Evolutionary conservation across 2,329 filamentous ascomycete genomes (phyloP).

Genomic region (Colletotrichum godetiae): DNA sequence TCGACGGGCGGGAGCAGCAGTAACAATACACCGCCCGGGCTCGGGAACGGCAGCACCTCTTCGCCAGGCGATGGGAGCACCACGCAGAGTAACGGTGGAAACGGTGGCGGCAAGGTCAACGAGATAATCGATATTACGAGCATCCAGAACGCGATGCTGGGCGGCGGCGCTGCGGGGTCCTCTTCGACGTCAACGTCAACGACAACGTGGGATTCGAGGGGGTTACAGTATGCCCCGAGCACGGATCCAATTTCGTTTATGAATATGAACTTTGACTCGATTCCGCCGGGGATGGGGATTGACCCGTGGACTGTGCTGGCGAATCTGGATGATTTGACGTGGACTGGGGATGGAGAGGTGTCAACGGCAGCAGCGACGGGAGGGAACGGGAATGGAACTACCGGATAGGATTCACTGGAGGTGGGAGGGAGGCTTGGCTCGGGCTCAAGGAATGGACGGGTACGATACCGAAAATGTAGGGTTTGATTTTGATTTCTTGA

Average conservation of each 20-base stretch:
- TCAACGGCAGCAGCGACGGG: not conserved
- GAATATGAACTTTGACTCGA: conserved; percentile 1
- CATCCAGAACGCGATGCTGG: conserved; percentile 14
- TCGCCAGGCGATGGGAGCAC: conserved; percentile 3
- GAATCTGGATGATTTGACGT: conserved; percentile 21
- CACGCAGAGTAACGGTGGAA: not conserved
- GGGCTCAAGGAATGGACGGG: not conserved
- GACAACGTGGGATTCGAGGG: conserved; percentile 29
- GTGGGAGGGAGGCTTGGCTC: not conserved
- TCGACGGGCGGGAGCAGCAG: conserved; percentile 4
- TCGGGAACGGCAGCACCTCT: not conserved
- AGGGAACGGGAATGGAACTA: not conserved
- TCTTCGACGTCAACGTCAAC: not conserved
- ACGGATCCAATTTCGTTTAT: conserved; percentile 22
- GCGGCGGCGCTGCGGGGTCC: not conserved
- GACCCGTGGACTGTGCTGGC: conserved; percentile 32
- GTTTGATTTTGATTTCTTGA: not conserved
- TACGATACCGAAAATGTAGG: not conserved
- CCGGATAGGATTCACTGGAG: not conserved
- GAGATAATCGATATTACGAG: conserved; percentile 31
- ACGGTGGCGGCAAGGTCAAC: not conserved
- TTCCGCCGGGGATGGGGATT: conserved; percentile 12
- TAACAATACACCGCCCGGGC: conserved; percentile 3
- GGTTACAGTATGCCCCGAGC: conserved; percentile 30
- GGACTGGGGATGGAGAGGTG: conserved; percentile 10